Percentiles rank a stretch among this genome's conserved stretches.
phyloP scores from a whole-genome alignment of 495 filamentous ascomycete genomes.

The Aspergillus avenaceus region DNA sequence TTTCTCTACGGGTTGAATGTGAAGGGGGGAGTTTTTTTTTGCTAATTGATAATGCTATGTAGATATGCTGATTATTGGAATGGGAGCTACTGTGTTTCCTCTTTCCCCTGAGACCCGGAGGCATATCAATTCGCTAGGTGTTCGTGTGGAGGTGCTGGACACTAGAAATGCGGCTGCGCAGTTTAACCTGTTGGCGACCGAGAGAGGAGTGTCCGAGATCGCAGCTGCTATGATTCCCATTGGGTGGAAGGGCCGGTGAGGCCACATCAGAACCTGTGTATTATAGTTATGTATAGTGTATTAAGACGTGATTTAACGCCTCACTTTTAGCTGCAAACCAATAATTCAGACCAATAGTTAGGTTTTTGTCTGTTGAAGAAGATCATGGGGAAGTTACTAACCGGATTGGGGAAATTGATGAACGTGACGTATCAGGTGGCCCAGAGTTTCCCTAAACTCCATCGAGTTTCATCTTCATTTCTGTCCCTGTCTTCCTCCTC shows the following conservation, averaged over 20 bases:
- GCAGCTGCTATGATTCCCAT: constrained; percentile 87
- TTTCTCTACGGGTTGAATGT: no score
- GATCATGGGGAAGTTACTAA: background rate
- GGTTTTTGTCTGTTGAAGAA: no score
- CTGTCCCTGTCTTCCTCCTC: constrained; percentile 1
- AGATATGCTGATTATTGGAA: constrained; percentile 88
- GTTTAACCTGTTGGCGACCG: constrained; percentile 82
- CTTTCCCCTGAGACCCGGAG: constrained; percentile 69
- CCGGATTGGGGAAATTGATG: background rate
- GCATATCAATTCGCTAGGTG: constrained; percentile 70
- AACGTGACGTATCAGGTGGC: constrained; percentile 19
- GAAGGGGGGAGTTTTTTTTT: background rate
- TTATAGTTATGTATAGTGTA: no score
- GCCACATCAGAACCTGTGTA: no score
- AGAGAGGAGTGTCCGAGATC: constrained; percentile 72
- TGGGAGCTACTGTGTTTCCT: constrained; percentile 70
- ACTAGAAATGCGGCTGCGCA: constrained; percentile 91
- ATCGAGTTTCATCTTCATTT: background rate
- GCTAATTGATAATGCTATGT: constrained; percentile 14
- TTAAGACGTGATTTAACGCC: no score
- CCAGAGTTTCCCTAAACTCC: constrained; percentile 3
- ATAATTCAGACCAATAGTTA: background rate
- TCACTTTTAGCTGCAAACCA: no score
- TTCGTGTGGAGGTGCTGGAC: constrained; percentile 85
- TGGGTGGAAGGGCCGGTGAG: constrained; percentile 62